Evolutionary conservation across 2,329 filamentous ascomycete genomes (phyloP).

Genomic region (Aspergillus sergii): DNA sequence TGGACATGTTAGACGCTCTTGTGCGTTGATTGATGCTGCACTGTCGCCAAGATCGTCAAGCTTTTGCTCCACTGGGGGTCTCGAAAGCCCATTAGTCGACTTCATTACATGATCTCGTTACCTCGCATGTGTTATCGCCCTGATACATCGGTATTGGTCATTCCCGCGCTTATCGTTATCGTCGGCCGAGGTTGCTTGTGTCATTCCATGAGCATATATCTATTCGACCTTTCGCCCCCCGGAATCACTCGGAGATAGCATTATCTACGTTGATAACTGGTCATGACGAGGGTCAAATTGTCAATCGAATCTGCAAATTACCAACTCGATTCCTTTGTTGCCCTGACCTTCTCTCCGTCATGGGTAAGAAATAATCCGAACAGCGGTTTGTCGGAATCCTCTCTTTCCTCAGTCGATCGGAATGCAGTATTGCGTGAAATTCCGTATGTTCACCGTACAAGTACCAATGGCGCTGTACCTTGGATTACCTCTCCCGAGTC

Average conservation of each 20-base stretch:
- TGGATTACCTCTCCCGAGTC: neutral
- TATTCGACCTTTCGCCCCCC: neutral
- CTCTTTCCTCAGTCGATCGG: neutral
- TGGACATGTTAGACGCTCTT: neutral
- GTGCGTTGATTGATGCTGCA: neutral
- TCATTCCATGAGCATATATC: neutral
- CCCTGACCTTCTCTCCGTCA: neutral
- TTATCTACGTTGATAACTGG: neutral
- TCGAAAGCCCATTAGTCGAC: neutral
- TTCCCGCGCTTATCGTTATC: neutral
- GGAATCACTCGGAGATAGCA: neutral
- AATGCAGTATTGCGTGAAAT: neutral
- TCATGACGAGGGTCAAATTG: neutral
- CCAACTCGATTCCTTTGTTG: no score
- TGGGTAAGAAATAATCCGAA: neutral
- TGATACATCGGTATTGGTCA: neutral
- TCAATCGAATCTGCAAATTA: neutral
- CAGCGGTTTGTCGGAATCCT: neutral
- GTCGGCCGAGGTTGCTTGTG: neutral
- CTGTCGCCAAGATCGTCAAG: neutral
- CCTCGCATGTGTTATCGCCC: neutral
- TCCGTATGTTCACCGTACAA: no score
- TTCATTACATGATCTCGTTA: neutral
- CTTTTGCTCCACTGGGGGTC: neutral
- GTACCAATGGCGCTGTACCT: neutral